phyloP scores from a whole-genome alignment of 2,329 filamentous ascomycete genomes.

The Neofusicoccum parvum region DNA sequence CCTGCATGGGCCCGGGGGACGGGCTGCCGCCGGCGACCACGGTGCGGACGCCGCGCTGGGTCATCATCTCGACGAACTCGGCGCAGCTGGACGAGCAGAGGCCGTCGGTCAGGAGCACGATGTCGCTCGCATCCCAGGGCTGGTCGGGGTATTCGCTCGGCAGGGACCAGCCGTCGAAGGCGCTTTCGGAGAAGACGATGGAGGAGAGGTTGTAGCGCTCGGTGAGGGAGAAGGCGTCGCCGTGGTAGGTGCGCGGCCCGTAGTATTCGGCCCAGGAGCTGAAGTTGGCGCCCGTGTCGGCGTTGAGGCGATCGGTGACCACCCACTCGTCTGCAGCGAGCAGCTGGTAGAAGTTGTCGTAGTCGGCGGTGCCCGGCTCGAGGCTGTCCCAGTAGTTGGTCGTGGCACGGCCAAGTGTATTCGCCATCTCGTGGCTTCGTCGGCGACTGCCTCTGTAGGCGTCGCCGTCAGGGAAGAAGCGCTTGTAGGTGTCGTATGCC shows the following conservation, averaged over 20 bases:
- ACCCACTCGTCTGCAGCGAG: neutral
- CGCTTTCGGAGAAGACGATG: slow-evolving; percentile 18
- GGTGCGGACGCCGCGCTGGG: slow-evolving; percentile 53
- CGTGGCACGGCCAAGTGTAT: slow-evolving; percentile 24
- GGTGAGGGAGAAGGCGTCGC: slow-evolving; percentile 42
- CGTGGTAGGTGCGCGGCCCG: slow-evolving; percentile 38
- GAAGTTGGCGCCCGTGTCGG: slow-evolving; percentile 38
- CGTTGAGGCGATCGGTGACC: slow-evolving; percentile 29
- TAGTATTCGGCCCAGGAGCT: slow-evolving; percentile 47
- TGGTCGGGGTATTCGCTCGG: slow-evolving; percentile 9
- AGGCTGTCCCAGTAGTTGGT: slow-evolving; percentile 3
- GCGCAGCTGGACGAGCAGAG: slow-evolving; percentile 60
- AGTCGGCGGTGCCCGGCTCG: slow-evolving; percentile 16
- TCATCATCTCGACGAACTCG: slow-evolving; percentile 55
- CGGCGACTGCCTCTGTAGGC: slow-evolving; percentile 31
- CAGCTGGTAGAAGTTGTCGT: slow-evolving; percentile 29
- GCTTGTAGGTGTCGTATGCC: slow-evolving; percentile 29
- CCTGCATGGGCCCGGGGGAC: slow-evolving; percentile 56
- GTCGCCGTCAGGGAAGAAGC: slow-evolving; percentile 30
- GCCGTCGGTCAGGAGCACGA: slow-evolving; percentile 53
- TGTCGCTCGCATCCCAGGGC: slow-evolving; percentile 39
- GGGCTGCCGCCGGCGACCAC: slow-evolving; percentile 61
- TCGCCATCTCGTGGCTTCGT: slow-evolving; percentile 28
- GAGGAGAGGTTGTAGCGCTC: slow-evolving; percentile 26
- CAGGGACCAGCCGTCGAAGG: slow-evolving; percentile 32